Evolutionary conservation across 2,329 filamentous ascomycete genomes (phyloP).

Genomic region (Colletotrichum horii): DNA sequence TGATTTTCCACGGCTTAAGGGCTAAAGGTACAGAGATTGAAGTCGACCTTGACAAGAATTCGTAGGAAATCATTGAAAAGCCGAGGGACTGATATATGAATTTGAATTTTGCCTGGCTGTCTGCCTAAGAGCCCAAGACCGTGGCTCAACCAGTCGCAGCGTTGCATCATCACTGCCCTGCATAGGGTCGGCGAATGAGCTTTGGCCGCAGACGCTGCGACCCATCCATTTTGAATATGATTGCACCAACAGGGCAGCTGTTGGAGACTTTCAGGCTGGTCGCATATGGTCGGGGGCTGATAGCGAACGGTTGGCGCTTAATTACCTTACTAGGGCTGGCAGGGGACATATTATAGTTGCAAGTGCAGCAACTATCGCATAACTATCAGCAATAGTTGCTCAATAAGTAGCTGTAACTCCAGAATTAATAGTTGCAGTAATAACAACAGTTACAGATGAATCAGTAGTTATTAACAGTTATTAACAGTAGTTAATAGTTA

Average conservation of each 20-base stretch:
- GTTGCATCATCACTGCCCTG: neutral
- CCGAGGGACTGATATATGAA: neutral
- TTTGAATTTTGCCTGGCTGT: neutral
- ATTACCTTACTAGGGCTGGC: too few species aligned
- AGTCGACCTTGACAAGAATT: rapidly evolving
- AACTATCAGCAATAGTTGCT: too few species aligned
- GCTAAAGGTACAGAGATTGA: rapidly evolving
- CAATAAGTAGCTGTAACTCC: too few species aligned
- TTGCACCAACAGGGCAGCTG: neutral
- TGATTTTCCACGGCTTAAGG: rapidly evolving
- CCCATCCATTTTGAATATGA: neutral
- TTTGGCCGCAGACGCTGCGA: neutral
- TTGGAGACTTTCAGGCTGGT: neutral
- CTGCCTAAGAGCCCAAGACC: neutral
- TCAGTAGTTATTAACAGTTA: too few species aligned
- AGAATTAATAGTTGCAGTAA: too few species aligned
- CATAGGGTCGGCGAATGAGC: neutral
- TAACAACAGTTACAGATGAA: too few species aligned
- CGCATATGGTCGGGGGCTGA: neutral
- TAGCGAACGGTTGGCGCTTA: neutral
- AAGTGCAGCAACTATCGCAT: too few species aligned
- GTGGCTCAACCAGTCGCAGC: neutral
- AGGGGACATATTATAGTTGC: too few species aligned
- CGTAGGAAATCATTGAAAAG: neutral
- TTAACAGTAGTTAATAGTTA: too few species aligned